Evolutionary conservation across 1,139 yeast species (phyloP).

Genomic region (Williopsis jadinii): DNA sequence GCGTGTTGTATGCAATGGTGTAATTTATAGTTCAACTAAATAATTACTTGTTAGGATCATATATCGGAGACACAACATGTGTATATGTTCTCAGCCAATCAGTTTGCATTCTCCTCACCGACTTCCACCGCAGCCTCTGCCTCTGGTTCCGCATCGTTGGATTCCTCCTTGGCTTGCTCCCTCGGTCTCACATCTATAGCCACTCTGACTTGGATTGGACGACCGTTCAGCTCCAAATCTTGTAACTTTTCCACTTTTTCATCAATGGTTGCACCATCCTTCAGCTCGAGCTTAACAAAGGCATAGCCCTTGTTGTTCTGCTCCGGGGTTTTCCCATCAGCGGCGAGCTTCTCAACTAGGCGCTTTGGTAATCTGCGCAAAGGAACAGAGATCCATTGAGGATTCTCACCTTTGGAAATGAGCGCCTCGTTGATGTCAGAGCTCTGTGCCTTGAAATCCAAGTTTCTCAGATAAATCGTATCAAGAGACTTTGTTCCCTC

Average conservation of each 20-base stretch:
- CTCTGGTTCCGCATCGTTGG: background rate
- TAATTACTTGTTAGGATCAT: too few species aligned
- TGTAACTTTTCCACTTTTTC: conserved; percentile 39
- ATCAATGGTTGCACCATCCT: conserved; percentile 20
- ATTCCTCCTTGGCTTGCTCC: background rate
- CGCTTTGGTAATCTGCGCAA: conserved; percentile 37
- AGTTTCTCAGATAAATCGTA: conserved; percentile 53
- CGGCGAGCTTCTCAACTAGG: conserved; percentile 34
- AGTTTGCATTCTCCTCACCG: too few species aligned
- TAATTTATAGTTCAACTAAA: too few species aligned
- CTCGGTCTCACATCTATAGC: conserved; percentile 39
- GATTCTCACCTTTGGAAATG: conserved; percentile 33
- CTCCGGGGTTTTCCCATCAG: conserved; percentile 31
- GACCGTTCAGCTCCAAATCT: conserved; percentile 46
- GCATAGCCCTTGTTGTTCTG: conserved; percentile 59
- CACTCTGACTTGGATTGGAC: conserved; percentile 46
- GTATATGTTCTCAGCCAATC: too few species aligned
- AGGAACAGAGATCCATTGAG: conserved; percentile 55
- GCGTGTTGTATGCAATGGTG: too few species aligned
- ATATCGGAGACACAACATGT: too few species aligned
- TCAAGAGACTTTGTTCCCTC: conserved; percentile 49
- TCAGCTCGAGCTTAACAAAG: conserved; percentile 40
- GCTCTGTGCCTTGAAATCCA: conserved; percentile 42
- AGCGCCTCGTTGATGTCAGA: conserved; percentile 39
- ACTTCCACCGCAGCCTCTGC: too few species aligned